Evolutionary conservation across 1,139 yeast genomes (phyloP).

Genomic region (Hyphopichia pseudoburtonii): DNA sequence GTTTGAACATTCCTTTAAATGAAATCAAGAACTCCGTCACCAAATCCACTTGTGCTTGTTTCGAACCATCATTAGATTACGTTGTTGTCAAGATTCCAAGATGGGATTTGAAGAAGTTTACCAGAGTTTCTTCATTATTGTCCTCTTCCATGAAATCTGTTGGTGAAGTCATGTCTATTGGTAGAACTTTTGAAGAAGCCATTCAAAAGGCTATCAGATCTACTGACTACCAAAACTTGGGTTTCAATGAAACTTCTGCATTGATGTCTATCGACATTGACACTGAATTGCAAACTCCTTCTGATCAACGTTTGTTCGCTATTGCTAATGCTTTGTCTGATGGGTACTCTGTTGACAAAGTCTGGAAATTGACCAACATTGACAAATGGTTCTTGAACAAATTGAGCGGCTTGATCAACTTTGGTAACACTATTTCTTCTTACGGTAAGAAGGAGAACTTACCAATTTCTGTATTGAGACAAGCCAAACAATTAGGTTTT

Average conservation of each 20-base stretch:
- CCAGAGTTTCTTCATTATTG: constrained; percentile 83
- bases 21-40: constrained; percentile 97
- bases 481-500: constrained; percentile 93
- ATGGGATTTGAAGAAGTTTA: constrained; percentile 96
- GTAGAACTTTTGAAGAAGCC: constrained; percentile 96
- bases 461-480: constrained; percentile 61
- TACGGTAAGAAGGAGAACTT: constrained; percentile 61
- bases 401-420: constrained; percentile 67
- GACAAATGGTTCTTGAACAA: constrained; percentile 97
- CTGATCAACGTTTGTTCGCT: constrained; percentile 95
- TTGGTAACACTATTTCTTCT: constrained; percentile 61
- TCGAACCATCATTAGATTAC: constrained; percentile 96
- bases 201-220: constrained; percentile 98
- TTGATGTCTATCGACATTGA: constrained; percentile 89
- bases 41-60: constrained; percentile 91
- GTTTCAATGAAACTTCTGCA: constrained; percentile 87
- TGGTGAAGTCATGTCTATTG: constrained; percentile 99
- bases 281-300: constrained; percentile 87
- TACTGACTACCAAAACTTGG: constrained; percentile 91
- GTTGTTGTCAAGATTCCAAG: constrained; percentile 97
- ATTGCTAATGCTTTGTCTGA: constrained; percentile 87
- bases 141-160: constrained; percentile 97
- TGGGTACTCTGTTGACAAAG: constrained; percentile 89
- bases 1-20: constrained; percentile 89
- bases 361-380: constrained; percentile 88